Base-by-base conservation (phyloP, 768 basidiomycete genomes). In the Amanita inopinata region DNA sequence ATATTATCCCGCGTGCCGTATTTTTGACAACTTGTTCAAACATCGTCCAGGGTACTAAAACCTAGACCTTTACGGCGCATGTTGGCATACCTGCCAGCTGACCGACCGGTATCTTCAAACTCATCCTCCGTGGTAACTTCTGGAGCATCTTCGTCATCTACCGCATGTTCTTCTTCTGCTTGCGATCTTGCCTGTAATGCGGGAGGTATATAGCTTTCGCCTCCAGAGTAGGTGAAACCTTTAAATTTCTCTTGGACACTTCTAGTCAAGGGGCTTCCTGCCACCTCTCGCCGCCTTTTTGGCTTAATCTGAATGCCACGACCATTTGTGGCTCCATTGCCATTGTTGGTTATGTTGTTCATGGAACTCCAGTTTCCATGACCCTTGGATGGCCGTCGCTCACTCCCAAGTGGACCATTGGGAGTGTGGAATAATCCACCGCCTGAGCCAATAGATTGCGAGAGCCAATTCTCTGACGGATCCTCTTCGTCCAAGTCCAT, bases 201-300 rank as follows among this genome's bases (percentile, higher is more conserved):
- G 51, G 57, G 54, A n/a, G 66, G 66, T 4, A 68, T 58, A 22
- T 84, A 60, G 43, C 78, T 80, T 64, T 84, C 82, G 18, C 79
- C 80, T 38, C 83, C 84, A 20, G 78, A 79, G 56, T 82, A 89
- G 5, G 86, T 93, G 70, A 98, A 98, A 14, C 94, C 94, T 34
- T 83, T 74, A 62, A 98, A 98, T 58, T 96, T 91, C 65, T 93
- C 93, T 65, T 98, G 93, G 34, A 97, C 87, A 55, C 83, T 88
- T 58, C 69, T 88, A 49, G 92, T 93, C 56, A 97, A 66, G 30
- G 88, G 90, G 23, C 74, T 79, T 8, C 76, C 80, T 22, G 57
- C 59, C 11, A 59, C 65, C 14, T 66, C 64, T 49, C 62, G 64
- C 58, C 66, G 71, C 60, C 62, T 64, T 48, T 65, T 66, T 42